Evolutionary conservation across 2,329 filamentous ascomycete species (phyloP).

Genomic region (Penicillium digitatum): DNA sequence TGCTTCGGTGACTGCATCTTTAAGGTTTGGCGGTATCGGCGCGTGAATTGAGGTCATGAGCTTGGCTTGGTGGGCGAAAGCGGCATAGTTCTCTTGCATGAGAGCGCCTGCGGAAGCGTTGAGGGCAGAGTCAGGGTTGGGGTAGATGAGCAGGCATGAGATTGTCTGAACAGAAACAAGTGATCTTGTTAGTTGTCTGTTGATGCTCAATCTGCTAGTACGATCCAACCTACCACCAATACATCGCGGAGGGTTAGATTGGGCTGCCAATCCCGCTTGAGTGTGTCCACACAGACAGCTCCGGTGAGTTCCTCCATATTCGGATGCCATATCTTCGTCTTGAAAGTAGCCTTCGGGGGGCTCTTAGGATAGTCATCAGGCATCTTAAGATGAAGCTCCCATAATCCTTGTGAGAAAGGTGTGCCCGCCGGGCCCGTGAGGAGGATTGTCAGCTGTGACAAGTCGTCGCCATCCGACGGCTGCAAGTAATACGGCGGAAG

Average conservation of each 20-base stretch:
- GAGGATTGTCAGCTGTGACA: constrained; percentile 56
- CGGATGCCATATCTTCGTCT: constrained; percentile 60
- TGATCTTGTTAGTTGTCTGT: background rate
- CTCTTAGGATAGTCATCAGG: constrained; percentile 53
- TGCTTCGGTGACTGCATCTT: constrained; percentile 49
- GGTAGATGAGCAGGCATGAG: constrained; percentile 59
- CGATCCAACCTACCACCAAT: constrained; percentile 41
- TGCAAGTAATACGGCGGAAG: constrained; percentile 62
- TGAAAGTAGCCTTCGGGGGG: constrained; percentile 55
- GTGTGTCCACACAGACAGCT: constrained; percentile 60
- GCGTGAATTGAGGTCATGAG: constrained; percentile 63
- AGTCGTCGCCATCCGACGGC: constrained; percentile 49
- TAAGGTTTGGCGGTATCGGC: constrained; percentile 47
- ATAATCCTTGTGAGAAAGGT: constrained; percentile 57
- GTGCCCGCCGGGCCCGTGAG: constrained; percentile 59
- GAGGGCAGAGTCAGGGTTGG: constrained; percentile 61
- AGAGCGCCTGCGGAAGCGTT: constrained; percentile 59
- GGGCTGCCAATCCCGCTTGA: constrained; percentile 61
- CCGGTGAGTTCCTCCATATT: constrained; percentile 62
- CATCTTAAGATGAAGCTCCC: constrained; percentile 58
- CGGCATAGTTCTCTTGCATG: constrained; percentile 56
- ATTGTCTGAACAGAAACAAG: constrained; percentile 48
- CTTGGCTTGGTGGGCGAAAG: constrained; percentile 55
- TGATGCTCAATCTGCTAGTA: background rate
- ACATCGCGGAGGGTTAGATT: constrained; percentile 58